These are phyloP conservation scores for Paracoccidioides brasiliensis DNA, from an alignment of 2,329 filamentous ascomycete species.

Conservation along the genomic window DNA sequence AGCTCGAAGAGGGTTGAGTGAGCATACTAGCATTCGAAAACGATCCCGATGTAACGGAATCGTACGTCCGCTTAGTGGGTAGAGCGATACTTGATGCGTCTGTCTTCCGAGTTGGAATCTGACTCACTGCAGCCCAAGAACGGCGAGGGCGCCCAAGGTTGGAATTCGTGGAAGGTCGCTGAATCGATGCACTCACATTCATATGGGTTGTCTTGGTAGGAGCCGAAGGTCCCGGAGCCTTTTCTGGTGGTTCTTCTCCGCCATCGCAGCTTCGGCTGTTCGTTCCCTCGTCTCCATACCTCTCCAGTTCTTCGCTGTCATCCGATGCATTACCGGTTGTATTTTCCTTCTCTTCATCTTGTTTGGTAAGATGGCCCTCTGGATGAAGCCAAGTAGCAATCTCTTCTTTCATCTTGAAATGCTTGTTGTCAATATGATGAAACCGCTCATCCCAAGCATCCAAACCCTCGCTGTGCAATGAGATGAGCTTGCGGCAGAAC, in stretches of 20 bases:
- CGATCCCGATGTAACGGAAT: background rate
- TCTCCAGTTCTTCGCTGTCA: background rate
- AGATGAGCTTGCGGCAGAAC: constrained; percentile 53
- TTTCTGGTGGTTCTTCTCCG: background rate
- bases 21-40: background rate
- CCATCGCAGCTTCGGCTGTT: background rate
- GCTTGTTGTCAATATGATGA: constrained; percentile 58
- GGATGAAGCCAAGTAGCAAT: constrained; percentile 24
- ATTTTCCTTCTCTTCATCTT: background rate
- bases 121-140: background rate
- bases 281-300: background rate
- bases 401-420: constrained; percentile 29
- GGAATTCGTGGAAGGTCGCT: background rate
- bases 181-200: background rate
- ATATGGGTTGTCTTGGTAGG: background rate
- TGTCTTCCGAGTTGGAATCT: background rate
- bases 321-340: background rate
- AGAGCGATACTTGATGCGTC: background rate
- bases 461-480: constrained; percentile 36
- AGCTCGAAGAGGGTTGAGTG: background rate
- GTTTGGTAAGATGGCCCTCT: constrained; percentile 6
- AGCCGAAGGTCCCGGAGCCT: background rate
- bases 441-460: constrained; percentile 49
- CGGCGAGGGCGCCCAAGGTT: background rate
- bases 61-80: background rate